phyloP scores from a whole-genome alignment of 2,329 filamentous ascomycete species.

The Zasmidium citrigriseum region DNA sequence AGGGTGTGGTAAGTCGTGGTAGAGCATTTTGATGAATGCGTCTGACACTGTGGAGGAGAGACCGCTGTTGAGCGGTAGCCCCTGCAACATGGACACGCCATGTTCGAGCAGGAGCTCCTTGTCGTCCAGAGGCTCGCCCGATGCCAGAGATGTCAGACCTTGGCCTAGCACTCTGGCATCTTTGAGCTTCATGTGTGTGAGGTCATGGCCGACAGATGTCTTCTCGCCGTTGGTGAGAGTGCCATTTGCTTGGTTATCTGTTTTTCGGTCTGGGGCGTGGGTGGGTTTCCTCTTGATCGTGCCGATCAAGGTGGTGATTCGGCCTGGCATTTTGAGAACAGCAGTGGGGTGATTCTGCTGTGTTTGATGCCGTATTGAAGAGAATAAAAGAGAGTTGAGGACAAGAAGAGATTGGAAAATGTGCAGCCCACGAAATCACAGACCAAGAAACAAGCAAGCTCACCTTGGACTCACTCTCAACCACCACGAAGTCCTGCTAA shows the following conservation, averaged over 20 bases:
- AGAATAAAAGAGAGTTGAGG: not conserved
- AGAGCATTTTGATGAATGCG: slow-evolving; percentile 56
- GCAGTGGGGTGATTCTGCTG: not conserved
- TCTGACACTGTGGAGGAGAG: slow-evolving; percentile 51
- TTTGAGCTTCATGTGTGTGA: slow-evolving; percentile 42
- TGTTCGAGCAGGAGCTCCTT: slow-evolving; percentile 52
- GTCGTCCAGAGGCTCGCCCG: slow-evolving; percentile 50
- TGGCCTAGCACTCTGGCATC: slow-evolving; percentile 42
- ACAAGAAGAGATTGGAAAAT: not conserved
- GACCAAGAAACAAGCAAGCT: not conserved
- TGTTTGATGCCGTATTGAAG: not conserved
- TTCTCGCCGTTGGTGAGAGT: slow-evolving; percentile 35
- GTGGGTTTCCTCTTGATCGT: slow-evolving; percentile 50
- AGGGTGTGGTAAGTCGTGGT: slow-evolving; percentile 55
- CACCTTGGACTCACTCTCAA: not conserved
- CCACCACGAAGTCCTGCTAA: not conserved
- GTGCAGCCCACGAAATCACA: not conserved
- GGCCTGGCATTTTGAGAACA: slow-evolving; percentile 22
- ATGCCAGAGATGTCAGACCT: slow-evolving; percentile 45
- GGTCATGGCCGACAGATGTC: slow-evolving; percentile 44
- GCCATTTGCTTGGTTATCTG: slow-evolving; percentile 39
- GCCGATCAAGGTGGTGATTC: slow-evolving; percentile 46
- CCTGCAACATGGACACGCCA: slow-evolving; percentile 55
- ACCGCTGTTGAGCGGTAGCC: slow-evolving; percentile 52
- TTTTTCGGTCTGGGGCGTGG: slow-evolving; percentile 50